Conservation (phyloP, 768 basidiomycete genomes). For the Clitopilus hobsonii region DNA sequence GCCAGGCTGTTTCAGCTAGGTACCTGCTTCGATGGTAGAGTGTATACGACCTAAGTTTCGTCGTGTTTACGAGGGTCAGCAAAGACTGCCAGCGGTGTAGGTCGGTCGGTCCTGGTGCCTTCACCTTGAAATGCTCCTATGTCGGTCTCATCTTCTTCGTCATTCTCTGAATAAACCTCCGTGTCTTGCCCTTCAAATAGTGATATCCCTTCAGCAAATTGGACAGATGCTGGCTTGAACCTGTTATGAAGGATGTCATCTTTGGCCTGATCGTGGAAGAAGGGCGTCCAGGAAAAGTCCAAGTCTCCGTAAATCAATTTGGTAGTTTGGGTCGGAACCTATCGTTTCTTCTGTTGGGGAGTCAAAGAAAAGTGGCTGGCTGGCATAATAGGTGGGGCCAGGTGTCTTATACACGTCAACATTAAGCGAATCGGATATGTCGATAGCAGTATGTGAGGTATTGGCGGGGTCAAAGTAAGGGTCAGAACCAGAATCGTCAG, state of each 20-base stretch:
- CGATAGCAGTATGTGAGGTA: conserved; percentile 7
- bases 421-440: too few relatives aligned
- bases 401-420: conserved; percentile 44
- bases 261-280: conserved; percentile 26
- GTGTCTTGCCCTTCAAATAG: too few relatives aligned
- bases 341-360: conserved; percentile 48
- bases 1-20: too few relatives aligned
- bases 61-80: too few relatives aligned
- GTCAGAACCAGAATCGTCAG: conserved; percentile 13
- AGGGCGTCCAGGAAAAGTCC: conserved; percentile 56
- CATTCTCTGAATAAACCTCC: too few relatives aligned
- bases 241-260: background rate
- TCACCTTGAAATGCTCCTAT: too few relatives aligned
- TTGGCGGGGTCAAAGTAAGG: conserved; percentile 7
- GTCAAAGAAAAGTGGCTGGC: conserved; percentile 42
- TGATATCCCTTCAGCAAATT: too few relatives aligned
- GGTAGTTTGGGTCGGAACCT: conserved; percentile 29
- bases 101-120: too few relatives aligned
- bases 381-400: conserved; percentile 34
- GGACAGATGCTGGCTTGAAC: background rate
- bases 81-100: too few relatives aligned
- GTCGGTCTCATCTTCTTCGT: too few relatives aligned
- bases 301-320: conserved; percentile 34
- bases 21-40: too few relatives aligned
- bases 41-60: too few relatives aligned